These are phyloP conservation scores for Periconia digitata DNA, from an alignment of 2,329 filamentous ascomycete genomes.

Conservation along the genomic window DNA sequence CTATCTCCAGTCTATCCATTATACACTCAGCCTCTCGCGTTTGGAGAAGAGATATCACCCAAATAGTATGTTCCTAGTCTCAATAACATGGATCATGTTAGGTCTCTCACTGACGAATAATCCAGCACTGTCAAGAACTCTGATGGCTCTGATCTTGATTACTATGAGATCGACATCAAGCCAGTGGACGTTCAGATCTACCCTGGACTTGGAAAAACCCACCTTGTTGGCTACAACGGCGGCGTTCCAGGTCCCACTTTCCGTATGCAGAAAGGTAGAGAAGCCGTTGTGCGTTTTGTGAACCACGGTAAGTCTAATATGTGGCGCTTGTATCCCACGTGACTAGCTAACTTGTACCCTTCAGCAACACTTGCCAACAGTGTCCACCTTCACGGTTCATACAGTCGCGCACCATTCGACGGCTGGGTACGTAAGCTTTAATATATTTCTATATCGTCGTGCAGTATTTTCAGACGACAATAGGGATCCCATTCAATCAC, in stretches of 20 bases:
- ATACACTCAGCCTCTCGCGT: background rate
- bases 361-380: slow-evolving; percentile 45
- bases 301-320: slow-evolving; percentile 42
- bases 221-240: slow-evolving; percentile 57
- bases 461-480: too few species aligned
- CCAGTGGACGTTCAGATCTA: slow-evolving; percentile 47
- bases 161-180: slow-evolving; percentile 48
- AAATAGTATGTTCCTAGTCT: background rate
- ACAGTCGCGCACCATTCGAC: slow-evolving; percentile 48
- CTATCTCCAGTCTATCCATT: slow-evolving; percentile 3
- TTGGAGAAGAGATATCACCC: background rate
- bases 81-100: too few species aligned
- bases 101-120: background rate
- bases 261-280: slow-evolving; percentile 49
- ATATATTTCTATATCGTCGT: too few species aligned
- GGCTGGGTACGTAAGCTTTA: too few species aligned
- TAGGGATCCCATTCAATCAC: too few species aligned
- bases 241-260: slow-evolving; percentile 53
- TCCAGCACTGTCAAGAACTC: background rate
- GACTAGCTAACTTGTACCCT: background rate
- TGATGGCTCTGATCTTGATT: slow-evolving; percentile 24
- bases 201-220: slow-evolving; percentile 41
- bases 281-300: slow-evolving; percentile 56
- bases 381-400: slow-evolving; percentile 59
- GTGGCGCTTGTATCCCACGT: too few species aligned